These are phyloP conservation scores for Phytopythium sindhum DNA, from an alignment of 352 stramenopile species.

Conservation along the genomic window DNA sequence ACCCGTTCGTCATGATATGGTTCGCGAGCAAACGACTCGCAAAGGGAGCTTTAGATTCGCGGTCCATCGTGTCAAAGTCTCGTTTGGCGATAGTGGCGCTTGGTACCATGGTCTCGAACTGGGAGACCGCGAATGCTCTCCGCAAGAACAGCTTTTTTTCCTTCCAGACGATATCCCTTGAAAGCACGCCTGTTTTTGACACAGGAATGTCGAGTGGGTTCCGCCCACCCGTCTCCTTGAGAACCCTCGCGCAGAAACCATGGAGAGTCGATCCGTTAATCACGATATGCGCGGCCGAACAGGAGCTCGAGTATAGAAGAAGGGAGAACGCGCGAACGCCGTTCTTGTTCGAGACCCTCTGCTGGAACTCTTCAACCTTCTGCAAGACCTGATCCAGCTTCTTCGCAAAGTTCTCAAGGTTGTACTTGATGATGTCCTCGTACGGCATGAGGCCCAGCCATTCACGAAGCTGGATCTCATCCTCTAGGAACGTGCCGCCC, in stretches of 20 bases:
- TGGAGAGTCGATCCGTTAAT: constrained; percentile 11
- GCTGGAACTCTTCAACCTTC: constrained; percentile 5
- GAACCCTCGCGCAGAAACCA: constrained; percentile 1
- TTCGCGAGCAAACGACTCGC: constrained; percentile 18
- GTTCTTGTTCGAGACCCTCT: constrained; percentile 1
- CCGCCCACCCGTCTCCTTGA: not conserved
- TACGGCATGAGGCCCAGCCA: constrained; percentile 5
- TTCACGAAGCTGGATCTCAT: not conserved
- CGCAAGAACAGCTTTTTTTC: constrained; percentile 2
- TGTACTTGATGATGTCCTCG: constrained; percentile 8
- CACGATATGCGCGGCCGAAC: not conserved
- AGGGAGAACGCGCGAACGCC: constrained; percentile 5
- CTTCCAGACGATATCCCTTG: too few relatives aligned
- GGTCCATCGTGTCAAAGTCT: constrained; percentile 5
- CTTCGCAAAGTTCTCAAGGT: constrained; percentile 7
- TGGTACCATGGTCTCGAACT: constrained; percentile 9
- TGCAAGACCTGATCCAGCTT: constrained; percentile 4
- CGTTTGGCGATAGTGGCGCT: constrained; percentile 5
- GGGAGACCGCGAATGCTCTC: constrained; percentile 8
- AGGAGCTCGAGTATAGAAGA: constrained; percentile 8
- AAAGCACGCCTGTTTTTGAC: not conserved
- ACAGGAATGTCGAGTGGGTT: constrained; percentile 1
- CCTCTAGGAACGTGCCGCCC: not conserved
- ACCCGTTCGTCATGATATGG: constrained; percentile 14
- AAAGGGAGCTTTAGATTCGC: constrained; percentile 12